Base-by-base conservation (phyloP, 805 yeast species). In the Wickerhamiella australiensis region DNA sequence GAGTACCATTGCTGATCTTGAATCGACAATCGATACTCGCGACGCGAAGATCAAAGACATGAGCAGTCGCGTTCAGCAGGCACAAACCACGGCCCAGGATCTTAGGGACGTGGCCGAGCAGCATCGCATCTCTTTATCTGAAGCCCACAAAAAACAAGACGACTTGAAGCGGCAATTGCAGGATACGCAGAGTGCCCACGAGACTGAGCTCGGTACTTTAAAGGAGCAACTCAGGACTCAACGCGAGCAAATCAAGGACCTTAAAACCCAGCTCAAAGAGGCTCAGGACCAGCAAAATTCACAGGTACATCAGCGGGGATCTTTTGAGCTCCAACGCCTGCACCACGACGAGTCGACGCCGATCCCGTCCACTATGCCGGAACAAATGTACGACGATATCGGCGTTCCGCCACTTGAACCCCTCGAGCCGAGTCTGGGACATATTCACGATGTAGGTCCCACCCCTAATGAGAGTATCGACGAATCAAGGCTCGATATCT, bases 1-100 rank as follows among this genome's bases (percentile, higher is more conserved):
- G 53, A 62, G 66, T 7, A 75, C 74, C 51, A 69, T 80, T 17
- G 61, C 74, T 3, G 58, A 55, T 29, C 58, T 58, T 17, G 29
- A 50, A 7, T 52, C 42, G 8, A 56, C 54, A 12, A 50, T 47
- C 36, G 58, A 56, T 11, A 12, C 20, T 3, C 36, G 52, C 29
- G 52, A 47, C 8, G 37, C 50, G n/a, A 40, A 42, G 5, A 22
- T 25, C 18, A 23, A 37, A 11, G 44, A 26, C 33, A 29, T 26
- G 12, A 43, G 35, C 12, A 15, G 29, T n/a, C 46, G 25, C 7
- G n/a, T 42, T 20, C 37, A 27, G 8, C 44, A 52, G 57, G 42
- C 22, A 23, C 46, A 36, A 42, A 33, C 31, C 9, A 40, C 36
- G 27, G 37, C 25, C n/a, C 33, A 20, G 2, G 49, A 49, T n/a